Conservation (phyloP, 805 yeast genomes). For the Huiozyma naganishii region DNA sequence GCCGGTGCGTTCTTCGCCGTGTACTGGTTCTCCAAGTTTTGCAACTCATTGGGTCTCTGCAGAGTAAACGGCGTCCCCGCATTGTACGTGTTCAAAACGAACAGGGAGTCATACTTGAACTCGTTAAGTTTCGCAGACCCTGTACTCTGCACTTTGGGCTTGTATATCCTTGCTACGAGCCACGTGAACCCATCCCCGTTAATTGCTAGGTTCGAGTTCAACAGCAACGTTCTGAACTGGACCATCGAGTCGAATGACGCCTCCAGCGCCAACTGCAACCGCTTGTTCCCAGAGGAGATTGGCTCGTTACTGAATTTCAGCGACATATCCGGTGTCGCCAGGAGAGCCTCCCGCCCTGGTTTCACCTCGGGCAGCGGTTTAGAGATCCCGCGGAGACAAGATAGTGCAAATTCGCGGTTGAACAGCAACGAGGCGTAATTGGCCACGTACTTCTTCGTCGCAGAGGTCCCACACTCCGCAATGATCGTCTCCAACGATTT, state of each 20-base stretch:
- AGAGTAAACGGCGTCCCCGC: slow-evolving; percentile 73
- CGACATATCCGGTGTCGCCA: slow-evolving; percentile 34
- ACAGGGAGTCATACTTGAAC: slow-evolving; percentile 37
- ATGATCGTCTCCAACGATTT: slow-evolving; percentile 19
- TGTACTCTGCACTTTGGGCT: slow-evolving; percentile 2
- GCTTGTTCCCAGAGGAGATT: neutral
- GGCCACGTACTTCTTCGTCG: slow-evolving; percentile 25
- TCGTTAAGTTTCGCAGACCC: slow-evolving; percentile 1
- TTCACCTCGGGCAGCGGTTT: slow-evolving; percentile 9
- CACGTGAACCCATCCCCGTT: slow-evolving; percentile 89
- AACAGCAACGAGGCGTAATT: slow-evolving; percentile 32
- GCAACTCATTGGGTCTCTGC: slow-evolving; percentile 31
- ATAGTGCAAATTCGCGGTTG: slow-evolving; percentile 30
- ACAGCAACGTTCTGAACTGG: slow-evolving; percentile 62
- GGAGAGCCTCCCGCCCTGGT: slow-evolving; percentile 16
- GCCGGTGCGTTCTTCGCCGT: slow-evolving; percentile 2
- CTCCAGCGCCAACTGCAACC: slow-evolving; percentile 2
- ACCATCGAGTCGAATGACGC: slow-evolving; percentile 61
- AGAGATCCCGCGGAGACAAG: slow-evolving; percentile 16
- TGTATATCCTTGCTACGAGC: slow-evolving; percentile 51
- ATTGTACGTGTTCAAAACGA: slow-evolving; percentile 74
- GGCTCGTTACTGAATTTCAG: slow-evolving; percentile 9
- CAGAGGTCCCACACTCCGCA: slow-evolving; percentile 21
- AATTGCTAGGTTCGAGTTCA: slow-evolving; percentile 58
- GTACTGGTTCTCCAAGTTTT: slow-evolving; percentile 9